phyloP scores from a whole-genome alignment of 75 land plant species.

The Selaginella tamariscina region DNA sequence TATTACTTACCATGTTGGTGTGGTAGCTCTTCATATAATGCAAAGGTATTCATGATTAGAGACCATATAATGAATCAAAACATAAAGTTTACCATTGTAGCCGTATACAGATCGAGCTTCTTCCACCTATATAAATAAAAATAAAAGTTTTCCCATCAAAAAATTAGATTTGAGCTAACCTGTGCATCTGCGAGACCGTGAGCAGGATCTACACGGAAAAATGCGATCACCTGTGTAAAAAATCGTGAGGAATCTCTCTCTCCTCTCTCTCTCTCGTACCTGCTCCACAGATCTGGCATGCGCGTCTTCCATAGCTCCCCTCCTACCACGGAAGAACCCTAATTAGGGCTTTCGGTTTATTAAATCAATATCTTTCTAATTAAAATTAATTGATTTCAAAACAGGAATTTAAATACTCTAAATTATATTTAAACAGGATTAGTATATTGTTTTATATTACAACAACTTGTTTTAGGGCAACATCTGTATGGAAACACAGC shows the following conservation, averaged over 20 bases:
- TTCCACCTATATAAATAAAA: slow-evolving; percentile 16
- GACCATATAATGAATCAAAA: neutral
- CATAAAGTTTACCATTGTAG: slow-evolving; percentile 13
- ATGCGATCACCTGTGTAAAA: slow-evolving; percentile 53
- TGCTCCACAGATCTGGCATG: slow-evolving; percentile 16
- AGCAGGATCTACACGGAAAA: slow-evolving; percentile 58
- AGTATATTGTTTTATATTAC: no score
- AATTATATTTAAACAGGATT: no score
- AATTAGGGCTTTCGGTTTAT: neutral
- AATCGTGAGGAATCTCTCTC: neutral
- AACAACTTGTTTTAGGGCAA: no score
- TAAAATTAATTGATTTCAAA: no score
- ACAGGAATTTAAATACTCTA: no score
- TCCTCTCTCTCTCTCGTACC: slow-evolving; percentile 6
- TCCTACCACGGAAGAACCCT: slow-evolving; percentile 3
- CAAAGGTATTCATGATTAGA: slow-evolving; percentile 1
- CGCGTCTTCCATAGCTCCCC: slow-evolving; percentile 24
- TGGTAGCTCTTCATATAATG: slow-evolving; percentile 11
- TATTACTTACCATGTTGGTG: neutral
- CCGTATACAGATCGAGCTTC: slow-evolving; percentile 19
- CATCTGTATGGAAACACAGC: no score
- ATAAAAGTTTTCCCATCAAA: neutral
- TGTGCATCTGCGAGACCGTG: slow-evolving; percentile 69
- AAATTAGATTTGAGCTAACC: slow-evolving; percentile 26
- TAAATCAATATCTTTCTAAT: no score